These are phyloP conservation scores for Periconia sp. DNA, from an alignment of 2,329 filamentous ascomycete species.

Conservation along the genomic window DNA sequence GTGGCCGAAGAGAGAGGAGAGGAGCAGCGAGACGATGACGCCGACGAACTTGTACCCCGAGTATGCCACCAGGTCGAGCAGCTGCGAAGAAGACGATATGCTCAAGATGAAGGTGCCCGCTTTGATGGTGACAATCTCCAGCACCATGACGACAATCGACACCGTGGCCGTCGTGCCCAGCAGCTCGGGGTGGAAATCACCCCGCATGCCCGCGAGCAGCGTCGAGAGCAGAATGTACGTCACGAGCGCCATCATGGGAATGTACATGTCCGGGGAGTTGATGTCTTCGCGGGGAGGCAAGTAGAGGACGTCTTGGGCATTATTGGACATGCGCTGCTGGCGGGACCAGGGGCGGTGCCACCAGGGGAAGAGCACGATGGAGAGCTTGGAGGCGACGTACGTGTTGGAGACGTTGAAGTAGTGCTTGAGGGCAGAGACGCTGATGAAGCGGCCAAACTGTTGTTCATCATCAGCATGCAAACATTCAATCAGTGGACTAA, in stretches of 20 bases:
- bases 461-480: background rate
- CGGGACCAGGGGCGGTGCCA: constrained; percentile 97
- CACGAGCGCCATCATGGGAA: constrained; percentile 94
- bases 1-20: constrained; percentile 67
- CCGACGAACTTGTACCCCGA: constrained; percentile 99
- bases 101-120: constrained; percentile 90
- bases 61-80: constrained; percentile 93
- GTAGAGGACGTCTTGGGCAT: constrained; percentile 69
- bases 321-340: constrained; percentile 72
- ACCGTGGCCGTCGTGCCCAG: constrained; percentile 87
- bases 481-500: background rate
- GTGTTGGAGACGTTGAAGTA: constrained; percentile 99
- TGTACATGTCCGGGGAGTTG: constrained; percentile 99
- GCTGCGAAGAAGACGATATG: constrained; percentile 92
- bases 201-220: constrained; percentile 84
- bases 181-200: constrained; percentile 92
- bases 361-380: constrained; percentile 96
- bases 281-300: constrained; percentile 92
- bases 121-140: constrained; percentile 91
- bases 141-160: constrained; percentile 79
- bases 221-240: constrained; percentile 97
- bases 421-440: constrained; percentile 91
- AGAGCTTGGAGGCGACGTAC: constrained; percentile 92
- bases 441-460: constrained; percentile 82
- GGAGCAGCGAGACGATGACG: constrained; percentile 84